These are phyloP conservation scores for Kwoniella sp. DNA, from an alignment of 768 basidiomycete species.

Conservation along the genomic window DNA sequence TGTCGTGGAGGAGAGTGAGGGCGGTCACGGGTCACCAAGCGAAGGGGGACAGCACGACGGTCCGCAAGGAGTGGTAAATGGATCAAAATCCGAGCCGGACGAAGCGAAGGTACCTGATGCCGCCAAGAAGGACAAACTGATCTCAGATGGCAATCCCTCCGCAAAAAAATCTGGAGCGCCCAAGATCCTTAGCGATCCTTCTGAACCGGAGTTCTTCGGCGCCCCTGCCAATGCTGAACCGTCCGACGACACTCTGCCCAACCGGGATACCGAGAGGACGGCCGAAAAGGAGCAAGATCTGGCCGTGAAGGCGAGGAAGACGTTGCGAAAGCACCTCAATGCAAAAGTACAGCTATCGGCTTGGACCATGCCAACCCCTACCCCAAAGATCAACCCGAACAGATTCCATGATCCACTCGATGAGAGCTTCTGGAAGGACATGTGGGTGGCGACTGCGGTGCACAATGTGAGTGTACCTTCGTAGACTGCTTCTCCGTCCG, in stretches of 20 bases:
- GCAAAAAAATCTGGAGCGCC: conserved; percentile 40
- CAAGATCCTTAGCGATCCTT: conserved; percentile 30
- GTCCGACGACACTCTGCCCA: conserved; percentile 61
- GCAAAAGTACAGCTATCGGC: conserved; percentile 63
- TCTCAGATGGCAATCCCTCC: conserved; percentile 54
- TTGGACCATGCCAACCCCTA: conserved; percentile 68
- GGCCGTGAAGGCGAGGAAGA: conserved; percentile 62
- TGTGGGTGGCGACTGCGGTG: conserved; percentile 83
- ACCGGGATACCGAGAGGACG: conserved; percentile 37
- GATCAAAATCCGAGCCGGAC: neutral
- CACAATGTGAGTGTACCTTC: conserved; percentile 70
- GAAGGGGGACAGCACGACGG: neutral
- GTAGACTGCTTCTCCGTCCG: no score
- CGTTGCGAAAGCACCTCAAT: conserved; percentile 63
- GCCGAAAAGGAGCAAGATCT: conserved; percentile 59
- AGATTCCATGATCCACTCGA: conserved; percentile 86
- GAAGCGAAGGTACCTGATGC: conserved; percentile 47
- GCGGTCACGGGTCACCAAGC: conserved; percentile 9
- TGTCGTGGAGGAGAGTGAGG: conserved; percentile 44
- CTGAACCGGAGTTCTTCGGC: conserved; percentile 58
- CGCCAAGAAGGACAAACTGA: conserved; percentile 48
- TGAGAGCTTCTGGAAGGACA: conserved; percentile 84
- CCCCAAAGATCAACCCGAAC: conserved; percentile 73
- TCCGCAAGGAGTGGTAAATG: neutral
- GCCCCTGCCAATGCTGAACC: conserved; percentile 64